Evolutionary conservation across 257 asterid genomes (phyloP), one percentile per base, ranked within the genome.

Genomic region (Lycium ferocissimum): DNA sequence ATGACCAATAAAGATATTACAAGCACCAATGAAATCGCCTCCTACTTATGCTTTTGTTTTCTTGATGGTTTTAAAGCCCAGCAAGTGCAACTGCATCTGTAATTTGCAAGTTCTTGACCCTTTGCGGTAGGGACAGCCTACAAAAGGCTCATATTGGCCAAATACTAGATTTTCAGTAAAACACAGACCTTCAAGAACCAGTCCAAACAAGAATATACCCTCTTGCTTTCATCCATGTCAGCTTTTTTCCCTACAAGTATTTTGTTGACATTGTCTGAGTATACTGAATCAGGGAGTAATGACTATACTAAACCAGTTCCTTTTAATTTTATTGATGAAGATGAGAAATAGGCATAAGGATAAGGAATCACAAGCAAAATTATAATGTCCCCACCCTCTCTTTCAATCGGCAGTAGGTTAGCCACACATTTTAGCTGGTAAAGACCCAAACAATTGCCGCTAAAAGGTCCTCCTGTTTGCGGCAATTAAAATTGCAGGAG

Each of bases 251-350:
- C 89, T 15, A 88, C 86, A 76, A 88, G 86, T 67, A 88, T 85
- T 88, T 88, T 88, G 84, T 88, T 88, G 56, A 88, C 91, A 33
- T 88, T 88, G 86, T 88, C 91, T 66, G 91, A 86, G 91, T 89
- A 84, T 88, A 89, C 53, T 88, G 91, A 26, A 57, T 88, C 91
- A 22, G 33, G 33, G 33, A 26, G 33, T 26, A 26, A 26, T 26
- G 33, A 88, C 86, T 86, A 84, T 88, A 67, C 89, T 85, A 26
- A 88, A 86, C 89, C 91, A 88, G 86, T 88, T 88, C 85, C 89
- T 83, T 59, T 26, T 26, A 26, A 26, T 26, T 26, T 26, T 26
- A 26, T 26, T 26, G 33, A 26, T 26, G 33, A 26, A 26, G 33
- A 26, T 26, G 33, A 26, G 33, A 26, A 26, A 26, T 26, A 26